Base-by-base conservation (phyloP, 169 alveolate genomes). In the Plasmodium malariae region DNA sequence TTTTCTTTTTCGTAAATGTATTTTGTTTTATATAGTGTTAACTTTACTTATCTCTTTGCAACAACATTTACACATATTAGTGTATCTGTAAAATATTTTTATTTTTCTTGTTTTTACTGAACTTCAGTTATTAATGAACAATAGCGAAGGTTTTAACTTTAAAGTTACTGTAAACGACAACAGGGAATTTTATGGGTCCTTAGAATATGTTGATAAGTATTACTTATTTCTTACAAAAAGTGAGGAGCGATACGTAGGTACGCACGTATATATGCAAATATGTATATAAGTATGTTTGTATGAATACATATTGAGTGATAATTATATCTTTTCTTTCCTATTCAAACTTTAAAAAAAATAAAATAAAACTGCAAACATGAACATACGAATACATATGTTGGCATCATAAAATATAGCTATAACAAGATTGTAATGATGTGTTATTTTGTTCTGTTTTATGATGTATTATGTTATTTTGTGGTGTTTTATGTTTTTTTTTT, bases 161-260 rank as follows among this genome's bases (percentile, higher is more conserved):
- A 83, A 83, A 67, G 40, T 83, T 37, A 67, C 73, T 21, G 55
- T 83, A 36, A 68, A 83, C 21, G 91, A 83, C 71, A 83, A 26
- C n/a, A 65, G 91, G 43, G 85, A 83, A 34, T 65, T 83, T 49
- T 83, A 19, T 30, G 91, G 91, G 7, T 51, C 85, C 17, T 37
- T 83, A 59, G 59, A 54, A n/a, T 83, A 83, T 67, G 62, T 83
- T 19, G 91, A 83, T 59, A 68, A 68, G 49, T 21, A 68, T 57
- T 36, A 54, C 67, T 67, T 83, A 68, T 83, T 83, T 26, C 91
- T 83, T 30, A 67, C 62, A 3, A 12, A 37, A 37, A 48, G 91
- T 43, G 91, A 83, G 21, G 91, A 83, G 49, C 91, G 36, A 6
- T 83, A 83, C 30, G 37, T 28, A 83, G 91, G 91, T 83, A 83